A percentile compares a stretch with the other conserved stretches of the same genome.
These are phyloP conservation scores for Fusarium nygamai DNA, from an alignment of 2,329 filamentous ascomycete species.

Conservation along the genomic window DNA sequence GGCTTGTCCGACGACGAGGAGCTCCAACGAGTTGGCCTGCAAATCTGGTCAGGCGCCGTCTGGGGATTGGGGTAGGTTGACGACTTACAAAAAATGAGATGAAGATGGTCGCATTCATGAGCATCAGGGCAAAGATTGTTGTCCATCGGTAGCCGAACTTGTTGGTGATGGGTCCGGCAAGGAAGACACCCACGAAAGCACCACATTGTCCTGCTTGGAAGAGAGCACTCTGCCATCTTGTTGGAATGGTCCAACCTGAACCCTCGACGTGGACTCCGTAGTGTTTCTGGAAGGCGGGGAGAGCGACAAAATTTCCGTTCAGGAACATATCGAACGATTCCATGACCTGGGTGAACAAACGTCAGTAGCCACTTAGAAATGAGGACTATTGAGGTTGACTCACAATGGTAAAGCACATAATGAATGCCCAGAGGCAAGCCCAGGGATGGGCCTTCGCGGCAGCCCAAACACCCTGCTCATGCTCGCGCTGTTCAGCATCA, in stretches of 20 bases:
- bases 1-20: slow-evolving; percentile 62
- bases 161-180: slow-evolving; percentile 51
- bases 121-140: slow-evolving; percentile 50
- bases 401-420: slow-evolving; percentile 61
- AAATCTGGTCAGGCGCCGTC: not conserved
- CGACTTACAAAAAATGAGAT: slow-evolving; percentile 62
- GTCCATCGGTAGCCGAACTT: slow-evolving; percentile 51
- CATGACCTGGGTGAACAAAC: slow-evolving; percentile 53
- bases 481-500: slow-evolving; percentile 53
- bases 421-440: slow-evolving; percentile 59
- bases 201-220: slow-evolving; percentile 48
- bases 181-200: slow-evolving; percentile 50
- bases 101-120: slow-evolving; percentile 52
- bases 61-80: accelerated
- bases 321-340: slow-evolving; percentile 61
- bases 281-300: slow-evolving; percentile 47
- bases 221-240: slow-evolving; percentile 53
- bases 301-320: slow-evolving; percentile 57
- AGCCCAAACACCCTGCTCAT: slow-evolving; percentile 51
- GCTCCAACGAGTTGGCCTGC: slow-evolving; percentile 46
- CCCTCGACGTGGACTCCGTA: slow-evolving; percentile 49
- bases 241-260: slow-evolving; percentile 47
- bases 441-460: slow-evolving; percentile 54
- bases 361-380: not conserved
- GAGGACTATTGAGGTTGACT: slow-evolving; percentile 26